A percentile compares a stretch with the other conserved stretches of the same genome.
Evolutionary conservation across 441 rosid species (phyloP).

Genomic region (Pelargonium citronellum): DNA sequence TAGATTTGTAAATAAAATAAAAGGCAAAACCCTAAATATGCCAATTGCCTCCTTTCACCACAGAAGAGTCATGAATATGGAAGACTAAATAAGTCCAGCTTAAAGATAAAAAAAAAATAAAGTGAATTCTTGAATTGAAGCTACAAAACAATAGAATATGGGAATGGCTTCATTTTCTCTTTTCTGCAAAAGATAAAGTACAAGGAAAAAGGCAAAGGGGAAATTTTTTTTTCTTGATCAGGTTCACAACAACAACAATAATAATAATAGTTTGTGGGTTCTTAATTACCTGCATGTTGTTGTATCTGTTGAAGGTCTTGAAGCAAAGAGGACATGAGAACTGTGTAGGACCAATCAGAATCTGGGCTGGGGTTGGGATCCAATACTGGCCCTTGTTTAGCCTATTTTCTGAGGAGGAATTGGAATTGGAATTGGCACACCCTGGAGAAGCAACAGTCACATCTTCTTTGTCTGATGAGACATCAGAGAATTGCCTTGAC

Average conservation of each 20-base stretch:
- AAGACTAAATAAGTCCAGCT: not conserved
- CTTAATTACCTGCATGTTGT: slow-evolving; percentile 81
- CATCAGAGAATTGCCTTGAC: slow-evolving; percentile 54
- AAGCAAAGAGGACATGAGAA: slow-evolving; percentile 97
- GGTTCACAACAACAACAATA: no score
- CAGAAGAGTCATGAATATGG: no score
- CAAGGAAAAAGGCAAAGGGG: slow-evolving; percentile 6
- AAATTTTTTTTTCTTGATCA: slow-evolving; percentile 1
- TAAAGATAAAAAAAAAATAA: slow-evolving; percentile 28
- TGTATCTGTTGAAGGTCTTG: slow-evolving; percentile 94
- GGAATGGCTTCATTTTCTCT: slow-evolving; percentile 10
- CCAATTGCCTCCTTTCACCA: slow-evolving; percentile 20
- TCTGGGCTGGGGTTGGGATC: slow-evolving; percentile 98
- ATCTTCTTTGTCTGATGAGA: slow-evolving; percentile 31
- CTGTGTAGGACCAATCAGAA: slow-evolving; percentile 93
- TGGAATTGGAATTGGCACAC: slow-evolving; percentile 27
- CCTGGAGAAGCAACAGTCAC: slow-evolving; percentile 32
- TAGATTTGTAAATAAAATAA: slow-evolving; percentile 19
- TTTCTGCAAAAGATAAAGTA: slow-evolving; percentile 26
- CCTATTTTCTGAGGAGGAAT: slow-evolving; percentile 30
- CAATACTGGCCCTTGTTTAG: slow-evolving; percentile 91
- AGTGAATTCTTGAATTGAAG: slow-evolving; percentile 31
- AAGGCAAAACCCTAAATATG: slow-evolving; percentile 35
- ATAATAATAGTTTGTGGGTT: no score
- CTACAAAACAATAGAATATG: slow-evolving; percentile 1